Evolutionary conservation across 2,329 filamentous ascomycete genomes (phyloP).

Genomic region (Cladosporium phlei): DNA sequence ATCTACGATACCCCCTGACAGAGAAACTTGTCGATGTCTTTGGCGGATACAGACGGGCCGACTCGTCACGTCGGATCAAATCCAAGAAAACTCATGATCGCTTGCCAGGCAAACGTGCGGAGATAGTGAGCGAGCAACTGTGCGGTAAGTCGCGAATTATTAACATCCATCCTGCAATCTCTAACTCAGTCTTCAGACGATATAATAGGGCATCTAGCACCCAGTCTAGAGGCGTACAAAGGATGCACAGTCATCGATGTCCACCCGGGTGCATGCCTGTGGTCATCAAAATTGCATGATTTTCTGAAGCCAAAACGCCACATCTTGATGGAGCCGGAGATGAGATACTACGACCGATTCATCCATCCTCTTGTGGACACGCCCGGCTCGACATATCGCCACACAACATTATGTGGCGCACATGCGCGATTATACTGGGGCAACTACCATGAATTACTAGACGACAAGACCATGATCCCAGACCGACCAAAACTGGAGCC

Average conservation of each 20-base stretch:
- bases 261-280: constrained; percentile 73
- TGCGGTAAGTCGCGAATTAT: constrained; percentile 19
- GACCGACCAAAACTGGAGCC: constrained; percentile 48
- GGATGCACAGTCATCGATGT: constrained; percentile 80
- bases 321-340: constrained; percentile 72
- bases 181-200: constrained; percentile 50
- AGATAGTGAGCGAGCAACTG: constrained; percentile 41
- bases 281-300: constrained; percentile 72
- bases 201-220: constrained; percentile 63
- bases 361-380: constrained; percentile 46
- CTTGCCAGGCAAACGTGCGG: constrained; percentile 12
- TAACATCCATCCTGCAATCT: not conserved
- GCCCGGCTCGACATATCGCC: constrained; percentile 47
- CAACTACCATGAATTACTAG: constrained; percentile 50
- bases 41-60: not conserved
- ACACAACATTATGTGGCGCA: constrained; percentile 27
- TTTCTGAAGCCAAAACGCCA: constrained; percentile 74
- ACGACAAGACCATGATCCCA: constrained; percentile 45
- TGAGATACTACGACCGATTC: constrained; percentile 53
- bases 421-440: constrained; percentile 21
- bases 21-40: constrained; percentile 3
- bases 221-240: constrained; percentile 62
- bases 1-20: constrained; percentile 1
- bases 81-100: not conserved
- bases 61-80: not conserved